A percentile compares a stretch with the other conserved stretches of the same genome.
Evolutionary conservation across 331 rosid species (phyloP).

Genomic region (Quercus phellos): DNA sequence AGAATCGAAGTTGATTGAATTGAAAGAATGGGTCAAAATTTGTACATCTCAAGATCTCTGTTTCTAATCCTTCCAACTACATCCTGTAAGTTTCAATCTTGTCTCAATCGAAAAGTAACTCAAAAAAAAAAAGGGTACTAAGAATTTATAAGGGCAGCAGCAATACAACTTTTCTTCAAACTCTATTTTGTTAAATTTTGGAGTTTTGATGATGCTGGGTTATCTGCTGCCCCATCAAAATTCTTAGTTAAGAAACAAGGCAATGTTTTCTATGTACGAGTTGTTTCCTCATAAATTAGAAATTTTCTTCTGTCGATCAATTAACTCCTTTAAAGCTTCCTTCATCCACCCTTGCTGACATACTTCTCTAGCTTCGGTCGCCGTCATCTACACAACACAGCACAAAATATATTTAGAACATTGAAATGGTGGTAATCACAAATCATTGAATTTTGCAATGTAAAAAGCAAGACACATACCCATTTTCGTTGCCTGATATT

Average conservation of each 20-base stretch:
- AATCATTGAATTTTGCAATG: background rate
- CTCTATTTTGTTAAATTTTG: background rate
- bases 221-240: slow-evolving; percentile 16
- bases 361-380: slow-evolving; percentile 67
- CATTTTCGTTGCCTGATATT: slow-evolving; percentile 59
- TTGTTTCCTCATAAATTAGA: slow-evolving; percentile 13
- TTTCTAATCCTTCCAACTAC: slow-evolving; percentile 34
- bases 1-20: slow-evolving; percentile 41
- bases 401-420: slow-evolving; percentile 30
- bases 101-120: background rate
- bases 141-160: background rate
- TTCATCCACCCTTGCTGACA: slow-evolving; percentile 85
- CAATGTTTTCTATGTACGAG: slow-evolving; percentile 18
- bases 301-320: slow-evolving; percentile 31
- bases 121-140: slow-evolving; percentile 4
- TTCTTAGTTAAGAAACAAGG: slow-evolving; percentile 18
- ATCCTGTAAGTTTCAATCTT: slow-evolving; percentile 8
- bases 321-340: slow-evolving; percentile 66
- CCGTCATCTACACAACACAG: slow-evolving; percentile 55
- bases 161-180: background rate
- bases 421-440: background rate
- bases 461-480: slow-evolving; percentile 39
- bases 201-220: background rate
- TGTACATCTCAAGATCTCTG: slow-evolving; percentile 32
- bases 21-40: slow-evolving; percentile 43